phyloP scores from a whole-genome alignment of 805 yeast species.

The Saccharomycopsis sp. region DNA sequence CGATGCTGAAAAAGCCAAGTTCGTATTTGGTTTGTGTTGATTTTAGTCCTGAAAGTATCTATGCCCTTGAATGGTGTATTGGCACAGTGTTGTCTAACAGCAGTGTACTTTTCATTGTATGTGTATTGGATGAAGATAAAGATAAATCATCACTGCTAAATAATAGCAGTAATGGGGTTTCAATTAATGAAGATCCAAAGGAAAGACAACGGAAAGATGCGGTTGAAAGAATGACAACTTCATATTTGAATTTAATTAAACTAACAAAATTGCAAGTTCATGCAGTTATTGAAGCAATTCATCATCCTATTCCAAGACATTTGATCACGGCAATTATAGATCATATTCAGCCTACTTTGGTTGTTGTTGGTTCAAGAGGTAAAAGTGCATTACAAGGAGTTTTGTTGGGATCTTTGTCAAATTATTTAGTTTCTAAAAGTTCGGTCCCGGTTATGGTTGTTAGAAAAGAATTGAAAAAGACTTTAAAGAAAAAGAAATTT shows the following conservation, averaged over 20 bases:
- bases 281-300: slow-evolving; percentile 65
- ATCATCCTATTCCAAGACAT: slow-evolving; percentile 70
- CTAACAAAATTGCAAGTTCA: slow-evolving; percentile 67
- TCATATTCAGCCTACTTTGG: slow-evolving; percentile 64
- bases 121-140: slow-evolving; percentile 20
- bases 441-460: slow-evolving; percentile 80
- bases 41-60: slow-evolving; percentile 71
- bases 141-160: neutral
- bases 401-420: slow-evolving; percentile 63
- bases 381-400: slow-evolving; percentile 68
- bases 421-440: slow-evolving; percentile 63
- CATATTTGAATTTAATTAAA: slow-evolving; percentile 40
- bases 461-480: slow-evolving; percentile 60
- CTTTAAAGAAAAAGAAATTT: slow-evolving; percentile 51
- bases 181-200: slow-evolving; percentile 16
- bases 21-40: slow-evolving; percentile 76
- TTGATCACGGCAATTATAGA: slow-evolving; percentile 64
- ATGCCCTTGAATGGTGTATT: slow-evolving; percentile 82
- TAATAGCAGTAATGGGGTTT: neutral
- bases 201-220: slow-evolving; percentile 37
- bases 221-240: slow-evolving; percentile 37
- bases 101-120: slow-evolving; percentile 66
- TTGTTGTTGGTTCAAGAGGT: slow-evolving; percentile 71
- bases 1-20: slow-evolving; percentile 32
- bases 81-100: slow-evolving; percentile 83